Base-by-base conservation (phyloP, 2,329 filamentous ascomycete genomes). In the Nannizziopsis barbatae region DNA sequence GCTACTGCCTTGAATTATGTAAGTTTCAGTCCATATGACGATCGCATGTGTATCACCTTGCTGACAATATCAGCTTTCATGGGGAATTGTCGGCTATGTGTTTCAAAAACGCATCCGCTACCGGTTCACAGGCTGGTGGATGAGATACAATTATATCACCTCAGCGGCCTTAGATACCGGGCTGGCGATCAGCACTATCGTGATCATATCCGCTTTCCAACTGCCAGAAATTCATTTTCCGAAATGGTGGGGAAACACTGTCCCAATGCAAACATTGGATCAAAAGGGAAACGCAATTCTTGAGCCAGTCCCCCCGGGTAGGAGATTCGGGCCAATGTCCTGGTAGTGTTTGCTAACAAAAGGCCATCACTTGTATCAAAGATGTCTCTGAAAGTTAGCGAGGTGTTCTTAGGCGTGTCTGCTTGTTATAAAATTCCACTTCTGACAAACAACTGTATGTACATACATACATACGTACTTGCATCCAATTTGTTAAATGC, bases 131-230 rank as follows among this genome's bases (percentile, higher is more conserved):
- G 82, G 80, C 31, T 86, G 83, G 83, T 87, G 83, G 83, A 70
- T 83, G 63, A 79, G 81, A 62, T 87, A 85, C 68, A 86, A 87
- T 68, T 87, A 86, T 62, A 74, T 86, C 58, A 78, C 81, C 0
- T 84, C 81, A 15, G 83, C 83, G 0, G 83, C 79, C 1, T 68
- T 87, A 33, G 83, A 86, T 62, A 76, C 76, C 42, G 83, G 83
- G 4, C 71, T 85, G 4, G 77, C 81, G 10, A 62, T 86, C 15
- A 76, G 74, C 31, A 81, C 81, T 0, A 74, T 87, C 32, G 62
- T 86, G 50, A 81, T 86, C 50, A 84, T 87, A 69, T 77, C 84
- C 56, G 74, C 79, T 1, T 66, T 87, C 22, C 77, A 79, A 49
- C 62, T 86, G 54, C 80, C 80, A 2, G 67, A 71, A 31, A 71